Evolutionary conservation across 257 asterid genomes (phyloP).

Genomic region (Solanum acaule): DNA sequence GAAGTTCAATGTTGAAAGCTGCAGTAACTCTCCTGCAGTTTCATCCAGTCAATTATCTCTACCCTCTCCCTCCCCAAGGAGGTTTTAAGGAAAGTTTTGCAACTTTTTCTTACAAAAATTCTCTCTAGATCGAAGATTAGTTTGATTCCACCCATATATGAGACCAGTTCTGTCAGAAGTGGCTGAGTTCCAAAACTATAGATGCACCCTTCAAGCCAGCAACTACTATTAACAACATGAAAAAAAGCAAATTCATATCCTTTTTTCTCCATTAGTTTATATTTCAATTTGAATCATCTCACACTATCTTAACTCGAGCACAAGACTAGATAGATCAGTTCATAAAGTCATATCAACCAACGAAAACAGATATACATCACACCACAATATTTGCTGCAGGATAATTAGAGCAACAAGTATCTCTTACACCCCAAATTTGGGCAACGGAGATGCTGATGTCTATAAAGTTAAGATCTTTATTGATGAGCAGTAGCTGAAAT

Average conservation of each 20-base stretch:
- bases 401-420: background rate
- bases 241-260: background rate
- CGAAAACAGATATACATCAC: background rate
- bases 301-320: background rate
- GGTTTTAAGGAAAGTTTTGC: background rate
- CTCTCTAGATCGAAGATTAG: background rate
- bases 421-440: background rate
- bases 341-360: background rate
- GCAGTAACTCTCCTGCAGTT: background rate
- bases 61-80: background rate
- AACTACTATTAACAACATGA: background rate
- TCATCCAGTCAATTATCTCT: background rate
- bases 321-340: background rate
- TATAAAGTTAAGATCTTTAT: background rate
- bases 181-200: background rate
- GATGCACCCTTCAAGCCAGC: background rate
- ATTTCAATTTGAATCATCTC: background rate
- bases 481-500: background rate
- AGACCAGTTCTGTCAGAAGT: background rate
- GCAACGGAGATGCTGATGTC: background rate
- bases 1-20: background rate
- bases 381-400: background rate
- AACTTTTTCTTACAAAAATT: background rate
- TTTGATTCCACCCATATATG: background rate
- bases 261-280: background rate